Base-by-base conservation (phyloP, 345 rosid species). In the Arabidopsis arenosa region DNA sequence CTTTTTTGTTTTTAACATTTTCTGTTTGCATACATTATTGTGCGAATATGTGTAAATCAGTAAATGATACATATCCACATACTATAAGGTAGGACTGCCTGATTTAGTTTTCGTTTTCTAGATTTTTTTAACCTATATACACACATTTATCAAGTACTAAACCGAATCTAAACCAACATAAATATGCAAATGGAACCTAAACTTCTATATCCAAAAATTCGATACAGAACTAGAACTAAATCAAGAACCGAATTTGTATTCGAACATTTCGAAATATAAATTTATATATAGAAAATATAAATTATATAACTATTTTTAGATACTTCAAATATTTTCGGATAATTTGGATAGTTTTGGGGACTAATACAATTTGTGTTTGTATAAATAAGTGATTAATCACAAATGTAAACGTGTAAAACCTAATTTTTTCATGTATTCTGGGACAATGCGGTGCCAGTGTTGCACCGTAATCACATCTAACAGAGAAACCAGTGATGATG, bases 391-490 rank as follows among this genome's bases (percentile, higher is more conserved):
- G 32, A 18, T 5, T 49, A 41, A n/a, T 6, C 28, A 5, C 37
- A 18, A 28, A 28, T 9, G 37, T 11, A 54, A 39, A 26, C 43
- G 54, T 30, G 64, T 40, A 40, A 66, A 66, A 35, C 4, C 12
- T 9, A 5, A 28, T 3, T n/a, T 1, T 18, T 43, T 51, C 9
- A 39, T 37, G 4, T 17, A 15, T 57, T 66, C 41, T 41, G 47
- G 10, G 43, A 15, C 59, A 11, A 12, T 48, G 73, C 10, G 53
- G 66, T 37, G 64, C 1, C 64, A 59, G 43, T 45, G 66, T 66
- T 66, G 61, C 73, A 57, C 60, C 73, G 72, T 55, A 64, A 64
- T 55, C 77, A 41, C 76, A 73, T 26, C 76, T 72, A 39, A 40
- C 62, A 15, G 62, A 41, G 32, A 30, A 52, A 41, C 62, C 40